Base-by-base conservation (phyloP, 2,329 filamentous ascomycete species). In the Pestalotiopsis sp. region DNA sequence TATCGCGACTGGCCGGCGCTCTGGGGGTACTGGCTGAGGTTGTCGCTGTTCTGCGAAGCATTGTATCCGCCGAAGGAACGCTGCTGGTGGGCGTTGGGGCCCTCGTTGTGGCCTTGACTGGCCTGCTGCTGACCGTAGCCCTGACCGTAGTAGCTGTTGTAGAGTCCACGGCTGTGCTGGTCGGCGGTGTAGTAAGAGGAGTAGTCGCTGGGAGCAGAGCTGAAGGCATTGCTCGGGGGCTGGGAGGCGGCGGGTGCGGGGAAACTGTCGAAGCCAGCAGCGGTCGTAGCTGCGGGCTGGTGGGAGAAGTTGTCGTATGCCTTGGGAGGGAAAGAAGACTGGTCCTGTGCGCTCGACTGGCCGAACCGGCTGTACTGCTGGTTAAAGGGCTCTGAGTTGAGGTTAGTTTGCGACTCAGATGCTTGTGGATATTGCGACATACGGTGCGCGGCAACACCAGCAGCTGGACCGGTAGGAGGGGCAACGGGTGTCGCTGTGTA, bases 271-370 rank as follows among this genome's bases (percentile, higher is more conserved):
- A 88, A 90, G 13, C 78, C 72, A 58, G 82, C 78, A 27, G 80
- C 76, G 7, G 83, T 80, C 17, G 82, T 80, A 31, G 76, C 77
- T 25, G 86, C 83, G 66, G 83, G 86, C 71, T 89, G 93, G 78
- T 97, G 93, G 74, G 87, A 89, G 78, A 97, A 98, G 0, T 93
- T 89, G 78, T 98, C 95, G 80, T 94, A 95, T 2, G 92, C 89
- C 84, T 98, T 98, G 80, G 94, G 92, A 4, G 86, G 83, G 67
- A 88, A 84, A 23, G 88, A 84, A 58, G 89, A 82, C 27, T 86
- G 81, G 67, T 94, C 92, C 68, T 90, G 90, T 41, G 86, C 80
- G 66, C 84, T 85, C 66, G 86, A 78, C 75, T 92, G 91, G 64
- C 86, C 89, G 76, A 91, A 95, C 68, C 92, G 91, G 68, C 88